phyloP scores from a whole-genome alignment of 352 stramenopile genomes.

The Elongisporangium undulatum region DNA sequence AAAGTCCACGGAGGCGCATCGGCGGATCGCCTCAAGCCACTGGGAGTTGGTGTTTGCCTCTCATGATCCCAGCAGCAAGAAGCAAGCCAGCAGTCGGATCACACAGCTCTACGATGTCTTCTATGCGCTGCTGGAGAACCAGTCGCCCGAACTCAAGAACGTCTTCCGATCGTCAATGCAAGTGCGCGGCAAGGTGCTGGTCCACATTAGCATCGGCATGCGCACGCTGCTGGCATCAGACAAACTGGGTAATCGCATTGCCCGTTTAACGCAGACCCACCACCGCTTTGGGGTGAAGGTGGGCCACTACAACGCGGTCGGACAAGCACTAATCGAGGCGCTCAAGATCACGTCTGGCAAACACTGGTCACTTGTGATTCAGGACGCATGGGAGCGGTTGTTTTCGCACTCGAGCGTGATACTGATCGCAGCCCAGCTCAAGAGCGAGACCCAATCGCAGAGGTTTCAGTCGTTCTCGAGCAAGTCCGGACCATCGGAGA shows the following conservation, averaged over 20 bases:
- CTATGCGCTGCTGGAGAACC: slow-evolving; percentile 37
- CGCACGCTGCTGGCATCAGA: slow-evolving; percentile 33
- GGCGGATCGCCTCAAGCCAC: slow-evolving; percentile 27
- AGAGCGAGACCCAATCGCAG: slow-evolving; percentile 7
- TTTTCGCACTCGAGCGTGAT: slow-evolving; percentile 41
- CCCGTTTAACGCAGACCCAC: slow-evolving; percentile 41
- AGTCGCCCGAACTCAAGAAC: slow-evolving; percentile 40
- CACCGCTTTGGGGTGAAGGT: slow-evolving; percentile 40
- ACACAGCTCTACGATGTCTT: slow-evolving; percentile 44
- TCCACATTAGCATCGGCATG: slow-evolving; percentile 53
- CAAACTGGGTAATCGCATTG: slow-evolving; percentile 27
- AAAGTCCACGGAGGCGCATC: slow-evolving; percentile 38
- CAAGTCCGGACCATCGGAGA: not conserved
- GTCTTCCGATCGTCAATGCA: slow-evolving; percentile 54
- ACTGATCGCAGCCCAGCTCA: slow-evolving; percentile 29
- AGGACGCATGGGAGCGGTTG: slow-evolving; percentile 34
- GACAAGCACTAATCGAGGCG: slow-evolving; percentile 26
- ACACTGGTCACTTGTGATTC: slow-evolving; percentile 32
- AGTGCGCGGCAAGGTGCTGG: slow-evolving; percentile 32
- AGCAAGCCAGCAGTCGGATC: slow-evolving; percentile 4
- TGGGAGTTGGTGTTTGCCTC: slow-evolving; percentile 40
- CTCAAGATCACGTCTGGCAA: slow-evolving; percentile 33
- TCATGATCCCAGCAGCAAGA: slow-evolving; percentile 32
- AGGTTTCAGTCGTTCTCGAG: not conserved
- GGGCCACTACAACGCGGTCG: slow-evolving; percentile 36